Evolutionary conservation across 805 yeast genomes (phyloP).

Genomic region (Saccharomycopsis sp.): DNA sequence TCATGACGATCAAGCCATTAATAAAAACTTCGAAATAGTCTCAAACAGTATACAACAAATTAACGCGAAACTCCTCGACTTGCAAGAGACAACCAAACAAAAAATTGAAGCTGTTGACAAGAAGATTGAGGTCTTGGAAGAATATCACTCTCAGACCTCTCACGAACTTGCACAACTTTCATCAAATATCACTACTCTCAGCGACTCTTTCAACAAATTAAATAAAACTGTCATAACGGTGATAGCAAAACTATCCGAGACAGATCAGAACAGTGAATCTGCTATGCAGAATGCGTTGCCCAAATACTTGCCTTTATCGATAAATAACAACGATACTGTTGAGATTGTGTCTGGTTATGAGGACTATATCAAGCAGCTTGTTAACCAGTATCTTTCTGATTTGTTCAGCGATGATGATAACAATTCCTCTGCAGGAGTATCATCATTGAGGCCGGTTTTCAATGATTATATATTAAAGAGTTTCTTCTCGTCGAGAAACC

Average conservation of each 20-base stretch:
- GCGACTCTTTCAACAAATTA: neutral
- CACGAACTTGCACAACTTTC: neutral
- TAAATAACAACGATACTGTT: neutral
- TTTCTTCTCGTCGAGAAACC: slow-evolving; percentile 3
- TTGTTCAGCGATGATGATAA: neutral
- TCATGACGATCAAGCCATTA: neutral
- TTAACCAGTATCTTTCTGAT: slow-evolving; percentile 2
- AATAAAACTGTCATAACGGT: neutral
- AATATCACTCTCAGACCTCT: neutral
- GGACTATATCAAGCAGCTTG: neutral
- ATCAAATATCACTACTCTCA: neutral
- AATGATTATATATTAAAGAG: neutral
- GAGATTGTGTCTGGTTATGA: slow-evolving; percentile 3
- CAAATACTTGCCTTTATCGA: slow-evolving; percentile 7
- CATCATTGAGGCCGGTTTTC: neutral
- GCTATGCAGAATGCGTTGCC: neutral
- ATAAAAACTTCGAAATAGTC: neutral
- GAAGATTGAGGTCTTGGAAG: neutral
- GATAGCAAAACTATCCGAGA: neutral
- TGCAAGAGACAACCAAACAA: neutral
- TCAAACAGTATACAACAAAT: neutral
- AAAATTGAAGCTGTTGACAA: neutral
- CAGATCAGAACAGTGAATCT: neutral
- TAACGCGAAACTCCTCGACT: neutral
- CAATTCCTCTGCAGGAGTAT: neutral